Evolutionary conservation across 225 moss, liverwort and hornwort species (phyloP), one percentile per base, ranked within the genome.

Genomic region (Thuidium tamariscinum): DNA sequence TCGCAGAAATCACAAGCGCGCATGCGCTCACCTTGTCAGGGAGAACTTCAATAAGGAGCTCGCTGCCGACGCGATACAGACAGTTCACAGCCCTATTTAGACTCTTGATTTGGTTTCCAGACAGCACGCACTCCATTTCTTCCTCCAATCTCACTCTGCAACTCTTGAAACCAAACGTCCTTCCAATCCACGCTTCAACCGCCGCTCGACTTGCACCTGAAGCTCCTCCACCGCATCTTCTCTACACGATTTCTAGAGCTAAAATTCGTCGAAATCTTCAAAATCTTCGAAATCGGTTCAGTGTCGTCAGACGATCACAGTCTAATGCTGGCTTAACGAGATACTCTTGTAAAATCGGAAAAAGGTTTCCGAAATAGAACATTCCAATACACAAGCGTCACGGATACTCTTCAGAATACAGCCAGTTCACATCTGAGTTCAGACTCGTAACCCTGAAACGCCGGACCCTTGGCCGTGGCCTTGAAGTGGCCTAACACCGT

Each of bases 41-140:
- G 37, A 88, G 89, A 79, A 92, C 93, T 89, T 94, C 93, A 41
- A 93, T 92, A 21, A 94, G 88, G 54, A 94, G 91, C 87, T 94
- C 94, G 76, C 85, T 88, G 69, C 93, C 93, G 76, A 94, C 88
- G 79, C 93, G 92, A 74, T 93, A 91, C 44, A 94, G 82, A 81
- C 93, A 94, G 72, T 89, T 93, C 51, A 94, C 93, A 86, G 90
- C 92, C 81, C 92, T 88, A 48, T 93, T 91, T 10, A 94, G 82
- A n/a, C 87, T 85, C 92, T 92, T 94, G 11, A 93, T 92, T 84
- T 94, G 93, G 66, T 92, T 94, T 71, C 93, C 92, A 80, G 93
- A 91, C 86, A 94, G 75, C 82, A 91, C 88, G 79, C 93, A 94
- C 90, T 94, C 92, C 93, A 94, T 94, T 79, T 87, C 86, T 70